phyloP scores from a whole-genome alignment of 2,329 filamentous ascomycete genomes.

The Coniochaeta hoffmannii region DNA sequence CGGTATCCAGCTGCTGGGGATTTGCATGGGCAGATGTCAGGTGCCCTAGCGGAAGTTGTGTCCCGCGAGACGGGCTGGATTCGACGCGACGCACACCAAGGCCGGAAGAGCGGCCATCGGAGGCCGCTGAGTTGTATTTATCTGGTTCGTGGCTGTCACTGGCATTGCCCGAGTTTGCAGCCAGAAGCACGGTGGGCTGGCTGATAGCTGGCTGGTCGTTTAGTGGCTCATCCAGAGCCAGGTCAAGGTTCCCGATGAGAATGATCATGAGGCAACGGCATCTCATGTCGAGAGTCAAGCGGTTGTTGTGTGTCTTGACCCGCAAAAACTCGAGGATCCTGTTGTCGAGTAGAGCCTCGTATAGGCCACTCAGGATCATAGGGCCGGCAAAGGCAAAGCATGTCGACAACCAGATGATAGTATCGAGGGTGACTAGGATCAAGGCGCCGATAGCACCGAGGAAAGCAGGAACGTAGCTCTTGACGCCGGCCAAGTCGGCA shows the following conservation, averaged over 20 bases:
- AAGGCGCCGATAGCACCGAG: slow-evolving; percentile 10
- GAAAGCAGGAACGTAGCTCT: slow-evolving; percentile 8
- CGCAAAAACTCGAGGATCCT: slow-evolving; percentile 14
- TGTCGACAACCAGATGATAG: slow-evolving; percentile 18
- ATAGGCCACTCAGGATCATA: slow-evolving; percentile 21
- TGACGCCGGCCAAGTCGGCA: slow-evolving; percentile 10
- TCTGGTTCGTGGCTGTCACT: slow-evolving; percentile 2
- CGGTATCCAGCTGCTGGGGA: not conserved
- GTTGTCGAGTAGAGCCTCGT: slow-evolving; percentile 21
- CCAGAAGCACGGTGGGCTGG: not conserved
- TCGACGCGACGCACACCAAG: not conserved
- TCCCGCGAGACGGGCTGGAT: not conserved
- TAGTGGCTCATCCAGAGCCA: slow-evolving; percentile 10
- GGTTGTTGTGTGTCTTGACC: slow-evolving; percentile 10
- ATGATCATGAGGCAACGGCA: slow-evolving; percentile 16
- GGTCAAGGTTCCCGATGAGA: slow-evolving; percentile 19
- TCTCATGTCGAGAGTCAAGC: slow-evolving; percentile 16
- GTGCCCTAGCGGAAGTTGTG: not conserved
- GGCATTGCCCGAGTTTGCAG: not conserved
- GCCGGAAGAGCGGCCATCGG: not conserved
- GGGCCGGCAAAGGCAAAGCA: slow-evolving; percentile 20
- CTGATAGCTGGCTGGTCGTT: not conserved
- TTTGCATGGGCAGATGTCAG: not conserved
- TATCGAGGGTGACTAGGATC: slow-evolving; percentile 16
- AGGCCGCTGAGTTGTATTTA: not conserved